These are phyloP conservation scores for Kwoniella shivajii DNA, from an alignment of 1,284 basidiomycete species.

Conservation along the genomic window DNA sequence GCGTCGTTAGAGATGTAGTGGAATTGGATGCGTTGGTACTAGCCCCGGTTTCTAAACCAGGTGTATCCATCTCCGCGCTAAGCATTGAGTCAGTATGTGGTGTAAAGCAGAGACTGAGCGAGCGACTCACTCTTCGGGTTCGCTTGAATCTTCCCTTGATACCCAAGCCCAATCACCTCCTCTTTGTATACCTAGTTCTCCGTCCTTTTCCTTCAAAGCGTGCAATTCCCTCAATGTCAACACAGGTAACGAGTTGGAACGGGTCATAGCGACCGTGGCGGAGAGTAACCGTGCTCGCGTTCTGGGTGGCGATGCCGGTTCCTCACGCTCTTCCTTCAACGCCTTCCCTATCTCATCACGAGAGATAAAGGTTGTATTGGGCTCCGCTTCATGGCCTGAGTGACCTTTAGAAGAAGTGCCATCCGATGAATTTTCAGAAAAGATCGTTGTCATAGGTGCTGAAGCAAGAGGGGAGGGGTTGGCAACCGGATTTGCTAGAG, in stretches of 20 bases:
- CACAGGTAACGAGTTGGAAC: slow-evolving; percentile 40
- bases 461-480: slow-evolving; percentile 29
- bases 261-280: slow-evolving; percentile 39
- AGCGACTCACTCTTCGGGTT: slow-evolving; percentile 11
- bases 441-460: slow-evolving; percentile 35
- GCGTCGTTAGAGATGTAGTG: slow-evolving; percentile 9
- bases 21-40: slow-evolving; percentile 15
- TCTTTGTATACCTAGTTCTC: slow-evolving; percentile 40
- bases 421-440: slow-evolving; percentile 23
- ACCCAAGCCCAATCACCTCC: slow-evolving; percentile 45
- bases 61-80: neutral
- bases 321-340: neutral
- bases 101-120: slow-evolving; percentile 2
- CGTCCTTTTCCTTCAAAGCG: slow-evolving; percentile 42
- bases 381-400: neutral
- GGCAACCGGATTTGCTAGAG: slow-evolving; percentile 16
- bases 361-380: slow-evolving; percentile 14
- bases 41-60: neutral
- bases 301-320: neutral
- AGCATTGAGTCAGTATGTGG: neutral
- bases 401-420: slow-evolving; percentile 9
- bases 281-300: slow-evolving; percentile 1
- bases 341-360: slow-evolving; percentile 9
- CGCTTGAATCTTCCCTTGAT: slow-evolving; percentile 21
- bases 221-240: slow-evolving; percentile 39